phyloP scores from a whole-genome alignment of 257 asterid species.

The Thymus quinquecostatus region DNA sequence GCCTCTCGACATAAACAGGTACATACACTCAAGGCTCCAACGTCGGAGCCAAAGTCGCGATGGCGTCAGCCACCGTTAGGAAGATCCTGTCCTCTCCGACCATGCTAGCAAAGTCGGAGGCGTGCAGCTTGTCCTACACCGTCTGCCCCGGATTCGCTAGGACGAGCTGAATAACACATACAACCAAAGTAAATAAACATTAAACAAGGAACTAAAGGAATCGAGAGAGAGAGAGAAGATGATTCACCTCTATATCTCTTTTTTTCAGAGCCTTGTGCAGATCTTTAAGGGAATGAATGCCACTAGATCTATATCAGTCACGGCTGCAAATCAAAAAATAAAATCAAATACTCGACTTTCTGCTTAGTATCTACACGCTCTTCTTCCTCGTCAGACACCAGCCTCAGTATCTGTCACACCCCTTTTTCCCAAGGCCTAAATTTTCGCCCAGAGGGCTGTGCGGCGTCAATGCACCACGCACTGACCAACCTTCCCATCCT shows the following conservation, averaged over 20 bases:
- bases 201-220: too few relatives aligned
- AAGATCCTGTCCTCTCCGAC: conserved; percentile 75
- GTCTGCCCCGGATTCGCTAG: conserved; percentile 77
- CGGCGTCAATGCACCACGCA: too few relatives aligned
- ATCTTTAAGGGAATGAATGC: conserved; percentile 83
- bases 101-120: conserved; percentile 45
- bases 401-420: conserved; percentile 43
- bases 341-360: conserved; percentile 35
- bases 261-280: conserved; percentile 56
- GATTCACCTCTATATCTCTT: conserved; percentile 57
- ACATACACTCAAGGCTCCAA: conserved; percentile 59
- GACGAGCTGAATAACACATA: conserved; percentile 50
- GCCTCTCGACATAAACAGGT: too few relatives aligned
- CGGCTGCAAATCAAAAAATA: conserved; percentile 51
- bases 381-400: conserved; percentile 76
- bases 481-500: too few relatives aligned
- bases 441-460: too few relatives aligned
- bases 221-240: too few relatives aligned
- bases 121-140: conserved; percentile 69
- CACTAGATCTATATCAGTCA: conserved; percentile 88
- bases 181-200: too few relatives aligned
- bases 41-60: conserved; percentile 59
- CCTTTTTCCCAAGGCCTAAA: too few relatives aligned
- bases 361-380: conserved; percentile 30
- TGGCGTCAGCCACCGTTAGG: conserved; percentile 78